phyloP scores from a whole-genome alignment of 2,329 filamentous ascomycete genomes.

The Epichloe glyceriae region DNA sequence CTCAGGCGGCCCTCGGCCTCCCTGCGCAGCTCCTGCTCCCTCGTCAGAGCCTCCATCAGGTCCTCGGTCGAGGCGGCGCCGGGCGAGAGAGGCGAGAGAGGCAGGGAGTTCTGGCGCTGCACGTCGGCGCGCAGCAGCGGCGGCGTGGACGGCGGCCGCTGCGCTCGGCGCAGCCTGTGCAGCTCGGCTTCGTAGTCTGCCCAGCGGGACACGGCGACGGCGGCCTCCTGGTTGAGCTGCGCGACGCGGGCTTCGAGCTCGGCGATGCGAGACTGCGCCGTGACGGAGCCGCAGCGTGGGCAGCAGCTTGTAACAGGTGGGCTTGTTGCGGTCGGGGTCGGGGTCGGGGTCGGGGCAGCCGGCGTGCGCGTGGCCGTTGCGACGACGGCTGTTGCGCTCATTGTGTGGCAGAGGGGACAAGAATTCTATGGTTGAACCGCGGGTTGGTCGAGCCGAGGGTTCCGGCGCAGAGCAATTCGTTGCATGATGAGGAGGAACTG shows the following conservation, averaged over 20 bases:
- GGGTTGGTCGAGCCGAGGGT: no score
- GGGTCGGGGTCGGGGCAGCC: no score
- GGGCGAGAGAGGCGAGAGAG: neutral
- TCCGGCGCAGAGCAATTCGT: no score
- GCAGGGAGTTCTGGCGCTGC: neutral
- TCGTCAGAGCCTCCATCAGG: slow-evolving; percentile 49
- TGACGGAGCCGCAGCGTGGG: slow-evolving; percentile 35
- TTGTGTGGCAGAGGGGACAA: slow-evolving; percentile 2
- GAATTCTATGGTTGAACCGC: no score
- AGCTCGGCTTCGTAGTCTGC: slow-evolving; percentile 76
- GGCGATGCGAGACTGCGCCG: slow-evolving; percentile 45
- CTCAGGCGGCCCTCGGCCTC: slow-evolving; percentile 56
- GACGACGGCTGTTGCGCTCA: slow-evolving; percentile 15
- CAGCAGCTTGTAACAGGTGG: slow-evolving; percentile 28
- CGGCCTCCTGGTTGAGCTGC: slow-evolving; percentile 57
- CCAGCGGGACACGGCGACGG: slow-evolving; percentile 49
- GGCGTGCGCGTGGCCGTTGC: slow-evolving; percentile 18
- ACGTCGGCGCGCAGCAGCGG: slow-evolving; percentile 15
- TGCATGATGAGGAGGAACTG: no score
- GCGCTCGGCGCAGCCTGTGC: slow-evolving; percentile 37
- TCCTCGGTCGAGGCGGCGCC: slow-evolving; percentile 25
- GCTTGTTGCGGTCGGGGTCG: slow-evolving; percentile 12
- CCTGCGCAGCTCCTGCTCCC: slow-evolving; percentile 53
- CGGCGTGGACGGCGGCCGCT: slow-evolving; percentile 9
- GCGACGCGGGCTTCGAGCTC: slow-evolving; percentile 61